Evolutionary conservation across 176 grass and related monocot genomes (phyloP).

Genomic region (Zea luxurians): DNA sequence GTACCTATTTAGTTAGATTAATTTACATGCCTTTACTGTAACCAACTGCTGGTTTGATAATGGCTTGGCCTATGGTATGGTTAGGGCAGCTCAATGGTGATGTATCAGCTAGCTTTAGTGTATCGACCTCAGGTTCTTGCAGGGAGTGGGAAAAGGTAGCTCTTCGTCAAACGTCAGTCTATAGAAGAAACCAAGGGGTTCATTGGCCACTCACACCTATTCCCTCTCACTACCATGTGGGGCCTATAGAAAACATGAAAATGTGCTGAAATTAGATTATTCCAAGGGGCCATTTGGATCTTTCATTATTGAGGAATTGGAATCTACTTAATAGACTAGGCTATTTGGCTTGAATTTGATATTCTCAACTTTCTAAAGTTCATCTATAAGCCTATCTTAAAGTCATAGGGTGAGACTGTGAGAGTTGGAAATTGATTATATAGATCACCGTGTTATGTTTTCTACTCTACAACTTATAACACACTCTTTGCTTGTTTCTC

Average conservation of each 20-base stretch:
- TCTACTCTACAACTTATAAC: too few species aligned
- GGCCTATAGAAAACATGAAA: not conserved
- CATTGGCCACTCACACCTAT: not conserved
- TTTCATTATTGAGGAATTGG: too few species aligned
- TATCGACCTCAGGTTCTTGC: not conserved
- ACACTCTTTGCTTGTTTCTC: too few species aligned
- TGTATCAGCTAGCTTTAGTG: not conserved
- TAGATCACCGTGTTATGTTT: too few species aligned
- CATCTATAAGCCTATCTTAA: too few species aligned
- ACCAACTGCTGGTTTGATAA: conserved; percentile 3
- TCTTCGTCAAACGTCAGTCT: not conserved
- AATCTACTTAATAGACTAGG: too few species aligned
- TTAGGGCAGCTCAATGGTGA: not conserved
- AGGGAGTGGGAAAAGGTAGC: not conserved
- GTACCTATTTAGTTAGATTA: not conserved
- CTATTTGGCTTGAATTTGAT: too few species aligned
- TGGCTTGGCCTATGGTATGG: not conserved
- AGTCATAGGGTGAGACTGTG: too few species aligned
- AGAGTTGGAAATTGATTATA: too few species aligned
- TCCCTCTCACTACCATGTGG: not conserved
- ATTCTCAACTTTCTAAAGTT: too few species aligned
- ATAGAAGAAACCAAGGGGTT: not conserved
- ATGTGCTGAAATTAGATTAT: not conserved
- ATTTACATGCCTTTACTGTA: not conserved
- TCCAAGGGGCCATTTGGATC: too few species aligned